Conservation (phyloP, 345 rosid genomes). For the Balakata baccata region DNA sequence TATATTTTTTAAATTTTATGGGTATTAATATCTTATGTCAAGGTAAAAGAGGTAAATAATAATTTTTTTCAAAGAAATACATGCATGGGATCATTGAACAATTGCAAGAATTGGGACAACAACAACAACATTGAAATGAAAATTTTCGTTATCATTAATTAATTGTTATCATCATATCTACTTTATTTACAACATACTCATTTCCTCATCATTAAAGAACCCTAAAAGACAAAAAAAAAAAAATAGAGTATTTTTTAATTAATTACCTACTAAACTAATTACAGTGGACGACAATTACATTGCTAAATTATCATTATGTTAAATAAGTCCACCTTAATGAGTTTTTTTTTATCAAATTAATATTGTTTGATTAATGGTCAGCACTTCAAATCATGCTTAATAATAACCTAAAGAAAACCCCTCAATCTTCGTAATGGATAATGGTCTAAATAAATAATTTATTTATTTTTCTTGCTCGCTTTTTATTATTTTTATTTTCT, state of each 20-base stretch:
- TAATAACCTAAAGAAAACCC: not conserved
- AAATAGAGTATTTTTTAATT: not conserved
- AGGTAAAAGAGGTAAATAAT: too few species aligned
- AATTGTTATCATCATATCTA: not conserved
- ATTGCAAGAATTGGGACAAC: conserved; percentile 1
- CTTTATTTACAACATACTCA: conserved; percentile 9
- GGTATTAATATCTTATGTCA: too few species aligned
- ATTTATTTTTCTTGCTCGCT: too few species aligned
- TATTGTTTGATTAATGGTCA: not conserved
- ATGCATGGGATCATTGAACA: not conserved
- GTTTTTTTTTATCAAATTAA: not conserved
- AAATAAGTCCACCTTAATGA: not conserved
- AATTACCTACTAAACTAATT: conserved; percentile 5
- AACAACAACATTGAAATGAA: not conserved
- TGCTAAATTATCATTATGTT: conserved; percentile 8
- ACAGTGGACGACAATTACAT: conserved; percentile 13
- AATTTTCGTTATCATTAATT: not conserved
- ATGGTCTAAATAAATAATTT: too few species aligned
- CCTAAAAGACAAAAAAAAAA: not conserved
- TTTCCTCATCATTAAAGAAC: conserved; percentile 11
- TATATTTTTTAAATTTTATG: too few species aligned
- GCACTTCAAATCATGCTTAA: not conserved
- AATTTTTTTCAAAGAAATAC: too few species aligned
- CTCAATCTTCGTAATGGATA: not conserved
- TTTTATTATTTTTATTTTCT: not conserved